These are phyloP conservation scores for Hortiboletus flavorubellus DNA, from an alignment of 768 basidiomycete species.

Conservation along the genomic window DNA sequence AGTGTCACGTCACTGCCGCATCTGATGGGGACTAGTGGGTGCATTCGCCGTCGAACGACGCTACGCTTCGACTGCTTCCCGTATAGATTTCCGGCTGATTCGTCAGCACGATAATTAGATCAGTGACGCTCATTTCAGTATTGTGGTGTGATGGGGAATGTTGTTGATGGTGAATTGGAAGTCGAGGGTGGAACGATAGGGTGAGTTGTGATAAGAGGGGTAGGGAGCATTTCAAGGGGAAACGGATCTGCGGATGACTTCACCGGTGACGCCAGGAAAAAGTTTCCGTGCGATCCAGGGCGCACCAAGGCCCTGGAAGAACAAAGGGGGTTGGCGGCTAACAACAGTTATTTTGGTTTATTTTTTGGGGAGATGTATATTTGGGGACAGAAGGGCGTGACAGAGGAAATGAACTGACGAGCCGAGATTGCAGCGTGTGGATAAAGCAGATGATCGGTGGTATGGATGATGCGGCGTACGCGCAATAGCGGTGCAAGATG, in stretches of 20 bases:
- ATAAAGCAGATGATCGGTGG: slow-evolving; percentile 21
- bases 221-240: slow-evolving; percentile 5
- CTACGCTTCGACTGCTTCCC: slow-evolving; percentile 11
- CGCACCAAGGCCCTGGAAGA: slow-evolving; percentile 27
- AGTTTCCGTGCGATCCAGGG: slow-evolving; percentile 13
- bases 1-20: slow-evolving; percentile 30
- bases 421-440: slow-evolving; percentile 27
- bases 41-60: slow-evolving; percentile 13
- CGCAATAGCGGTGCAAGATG: slow-evolving; percentile 28
- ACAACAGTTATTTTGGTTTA: slow-evolving; percentile 5
- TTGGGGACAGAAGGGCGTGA: slow-evolving; percentile 19
- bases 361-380: slow-evolving; percentile 23
- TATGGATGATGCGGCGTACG: slow-evolving; percentile 20
- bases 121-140: slow-evolving; percentile 12
- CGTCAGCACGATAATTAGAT: slow-evolving; percentile 13
- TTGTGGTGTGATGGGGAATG: slow-evolving; percentile 19
- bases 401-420: slow-evolving; percentile 17
- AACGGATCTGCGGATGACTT: slow-evolving; percentile 34
- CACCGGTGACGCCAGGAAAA: slow-evolving; percentile 23
- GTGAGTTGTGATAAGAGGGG: slow-evolving; percentile 20
- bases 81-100: slow-evolving; percentile 12
- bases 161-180: slow-evolving; percentile 24
- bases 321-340: slow-evolving; percentile 2
- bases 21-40: slow-evolving; percentile 21
- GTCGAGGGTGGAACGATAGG: slow-evolving; percentile 9